Conservation (phyloP, 1,284 basidiomycete species). For the Ganoderma sinense region DNA sequence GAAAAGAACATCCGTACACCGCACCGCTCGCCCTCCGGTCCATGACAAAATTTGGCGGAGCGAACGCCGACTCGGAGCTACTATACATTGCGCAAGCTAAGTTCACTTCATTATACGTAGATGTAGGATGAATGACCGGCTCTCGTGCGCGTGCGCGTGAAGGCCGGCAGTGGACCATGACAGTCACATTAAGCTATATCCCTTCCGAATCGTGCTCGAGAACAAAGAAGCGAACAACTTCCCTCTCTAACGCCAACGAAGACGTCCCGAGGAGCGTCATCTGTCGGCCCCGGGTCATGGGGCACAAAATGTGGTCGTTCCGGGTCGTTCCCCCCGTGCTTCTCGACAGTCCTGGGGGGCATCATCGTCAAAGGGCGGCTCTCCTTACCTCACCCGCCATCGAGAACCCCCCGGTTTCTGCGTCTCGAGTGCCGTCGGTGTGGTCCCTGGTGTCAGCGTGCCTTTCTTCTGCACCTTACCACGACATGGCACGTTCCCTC, state of each 20-base stretch:
- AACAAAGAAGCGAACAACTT: neutral
- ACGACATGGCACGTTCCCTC: neutral
- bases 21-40: no score
- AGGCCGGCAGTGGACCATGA: no score
- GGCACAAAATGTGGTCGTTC: neutral
- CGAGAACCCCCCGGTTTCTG: neutral
- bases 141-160: no score
- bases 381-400: neutral
- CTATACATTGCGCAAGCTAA: no score
- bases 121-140: neutral
- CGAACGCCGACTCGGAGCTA: no score
- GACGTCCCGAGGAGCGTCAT: neutral
- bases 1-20: neutral
- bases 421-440: constrained; percentile 21
- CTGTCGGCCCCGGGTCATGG: neutral
- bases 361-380: neutral
- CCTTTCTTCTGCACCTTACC: neutral
- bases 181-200: no score
- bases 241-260: neutral
- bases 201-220: neutral
- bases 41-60: no score
- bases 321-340: no score
- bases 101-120: neutral
- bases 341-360: neutral
- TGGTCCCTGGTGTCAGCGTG: neutral